Evolutionary conservation across 305 asterid genomes (phyloP), one percentile per base, ranked within the genome.

Genomic region (Coffea humblotiana): DNA sequence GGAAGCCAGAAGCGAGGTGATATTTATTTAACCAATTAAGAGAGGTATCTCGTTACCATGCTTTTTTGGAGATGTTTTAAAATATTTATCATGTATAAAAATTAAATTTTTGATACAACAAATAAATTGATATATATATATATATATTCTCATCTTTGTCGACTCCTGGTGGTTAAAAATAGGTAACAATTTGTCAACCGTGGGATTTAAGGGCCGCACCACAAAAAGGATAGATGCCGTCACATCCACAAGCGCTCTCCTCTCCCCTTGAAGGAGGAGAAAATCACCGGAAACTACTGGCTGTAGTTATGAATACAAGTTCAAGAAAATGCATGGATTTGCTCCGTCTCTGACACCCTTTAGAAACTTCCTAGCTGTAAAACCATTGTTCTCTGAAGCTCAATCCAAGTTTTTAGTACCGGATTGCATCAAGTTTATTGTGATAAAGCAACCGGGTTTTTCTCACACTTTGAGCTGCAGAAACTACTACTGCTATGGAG

Each of bases 301-400:
- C 43, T 40, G 43, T 40, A 65, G 58, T 70, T 6, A 78, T 74
- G 72, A 58, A 69, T 82, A 51, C n/a, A 66, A 76, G 43, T 73
- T 40, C 60, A 80, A 67, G 78, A 84, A 76, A 25, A 80, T 79
- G 82, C 60, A 70, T 79, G 85, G 82, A 72, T 76, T 77, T 77
- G 84, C 71, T 82, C 37, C 25, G 77, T 77, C 83, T 79, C 72
- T 45, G 25, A 69, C 52, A 1, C 64, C 82, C 81, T 27, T 32
- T 49, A 66, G 47, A 71, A 29, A 32, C 18, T 78, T 75, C 54
- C 49, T 61, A n/a, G 76, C 49, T 75, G 21, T 71, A 32, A 58
- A 40, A 37, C 48, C 82, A 21, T 45, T 32, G 19, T 27, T 60
- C 23, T 56, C 77, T 51, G 71, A 67, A 63, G 25, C 29, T 63